phyloP scores from a whole-genome alignment of 208 protist species.

The Spongospora subterranea region DNA sequence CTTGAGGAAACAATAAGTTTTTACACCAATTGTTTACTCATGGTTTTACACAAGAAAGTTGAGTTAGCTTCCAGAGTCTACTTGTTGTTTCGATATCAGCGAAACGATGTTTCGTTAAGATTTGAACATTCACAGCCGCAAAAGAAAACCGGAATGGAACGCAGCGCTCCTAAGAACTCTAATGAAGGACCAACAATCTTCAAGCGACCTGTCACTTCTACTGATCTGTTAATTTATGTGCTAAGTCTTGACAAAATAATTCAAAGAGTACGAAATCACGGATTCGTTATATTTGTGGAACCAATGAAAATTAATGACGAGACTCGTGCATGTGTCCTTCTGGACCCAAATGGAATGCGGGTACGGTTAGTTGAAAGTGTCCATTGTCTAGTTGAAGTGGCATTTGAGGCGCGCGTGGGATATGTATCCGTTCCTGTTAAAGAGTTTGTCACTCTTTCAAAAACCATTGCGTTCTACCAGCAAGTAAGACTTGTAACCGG shows the following conservation, averaged over 20 bases:
- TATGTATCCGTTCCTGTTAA: constrained; percentile 21
- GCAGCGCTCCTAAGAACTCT: not conserved
- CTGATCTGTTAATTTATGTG: constrained; percentile 29
- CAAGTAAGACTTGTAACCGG: not conserved
- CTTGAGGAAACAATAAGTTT: not conserved
- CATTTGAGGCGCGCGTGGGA: constrained; percentile 9
- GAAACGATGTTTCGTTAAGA: constrained; percentile 9
- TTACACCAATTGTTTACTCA: constrained; percentile 45
- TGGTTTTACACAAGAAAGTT: constrained; percentile 28
- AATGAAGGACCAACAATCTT: not conserved
- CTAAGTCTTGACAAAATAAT: constrained; percentile 4
- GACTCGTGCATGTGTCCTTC: constrained; percentile 22
- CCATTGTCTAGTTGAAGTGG: constrained; percentile 29
- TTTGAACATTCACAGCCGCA: constrained; percentile 3
- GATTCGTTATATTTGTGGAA: constrained; percentile 24
- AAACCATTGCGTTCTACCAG: constrained; percentile 35
- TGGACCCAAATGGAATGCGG: constrained; percentile 43
- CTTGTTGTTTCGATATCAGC: constrained; percentile 30
- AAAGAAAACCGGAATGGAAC: not conserved
- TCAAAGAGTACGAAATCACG: not conserved
- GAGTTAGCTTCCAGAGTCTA: not conserved
- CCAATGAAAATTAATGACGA: constrained; percentile 27
- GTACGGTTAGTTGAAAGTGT: constrained; percentile 30
- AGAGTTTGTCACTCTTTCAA: not conserved
- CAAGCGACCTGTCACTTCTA: not conserved